These are phyloP conservation scores for Corynascus novoguineensis DNA, from an alignment of 495 filamentous ascomycete species.

Conservation along the genomic window DNA sequence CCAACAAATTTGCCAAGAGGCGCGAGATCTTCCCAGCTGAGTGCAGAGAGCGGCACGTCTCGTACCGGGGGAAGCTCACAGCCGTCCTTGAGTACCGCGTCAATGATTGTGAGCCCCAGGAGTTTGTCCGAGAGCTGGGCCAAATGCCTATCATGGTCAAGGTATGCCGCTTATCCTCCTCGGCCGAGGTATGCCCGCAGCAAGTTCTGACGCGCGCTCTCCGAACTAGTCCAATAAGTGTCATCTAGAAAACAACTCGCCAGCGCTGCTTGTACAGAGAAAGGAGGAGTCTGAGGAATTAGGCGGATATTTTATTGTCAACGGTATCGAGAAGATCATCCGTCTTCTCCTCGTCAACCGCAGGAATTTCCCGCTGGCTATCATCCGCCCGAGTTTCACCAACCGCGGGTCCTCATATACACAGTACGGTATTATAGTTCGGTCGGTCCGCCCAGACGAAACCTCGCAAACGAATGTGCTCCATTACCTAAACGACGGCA, in stretches of 20 bases:
- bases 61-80: slow-evolving; percentile 82
- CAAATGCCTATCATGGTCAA: slow-evolving; percentile 89
- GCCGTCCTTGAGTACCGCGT: slow-evolving; percentile 74
- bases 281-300: slow-evolving; percentile 94
- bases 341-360: slow-evolving; percentile 83
- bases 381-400: slow-evolving; percentile 79
- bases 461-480: slow-evolving; percentile 96
- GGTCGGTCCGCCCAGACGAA: slow-evolving; percentile 89
- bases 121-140: slow-evolving; percentile 76
- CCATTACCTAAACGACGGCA: slow-evolving; percentile 92
- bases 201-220: slow-evolving; percentile 14
- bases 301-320: slow-evolving; percentile 91
- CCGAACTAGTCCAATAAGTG: slow-evolving; percentile 69
- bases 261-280: slow-evolving; percentile 68
- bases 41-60: slow-evolving; percentile 87
- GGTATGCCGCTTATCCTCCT: slow-evolving; percentile 37
- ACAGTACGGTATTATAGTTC: slow-evolving; percentile 80
- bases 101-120: slow-evolving; percentile 77
- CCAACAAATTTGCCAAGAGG: slow-evolving; percentile 75
- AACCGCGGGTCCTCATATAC: slow-evolving; percentile 82
- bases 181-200: neutral
- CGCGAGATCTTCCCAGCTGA: slow-evolving; percentile 87
- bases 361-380: slow-evolving; percentile 92
- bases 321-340: slow-evolving; percentile 93
- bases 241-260: slow-evolving; percentile 78